Evolutionary conservation across 805 yeast species (phyloP).

Genomic region (Saccharomycopsis oosterbeekiorum): DNA sequence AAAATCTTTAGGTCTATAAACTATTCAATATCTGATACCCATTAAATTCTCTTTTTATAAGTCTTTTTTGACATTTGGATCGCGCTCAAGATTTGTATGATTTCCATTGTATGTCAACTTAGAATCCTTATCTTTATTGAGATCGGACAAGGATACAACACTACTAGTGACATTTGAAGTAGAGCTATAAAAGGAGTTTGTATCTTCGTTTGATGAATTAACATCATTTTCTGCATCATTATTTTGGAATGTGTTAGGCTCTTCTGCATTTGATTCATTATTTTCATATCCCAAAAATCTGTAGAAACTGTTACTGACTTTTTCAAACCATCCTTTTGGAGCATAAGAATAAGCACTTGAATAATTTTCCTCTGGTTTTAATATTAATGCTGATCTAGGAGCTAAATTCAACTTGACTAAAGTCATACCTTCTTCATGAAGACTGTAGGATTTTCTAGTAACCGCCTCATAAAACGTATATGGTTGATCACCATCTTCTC

Average conservation of each 20-base stretch:
- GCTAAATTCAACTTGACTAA: constrained; percentile 47
- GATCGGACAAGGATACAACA: constrained; percentile 15
- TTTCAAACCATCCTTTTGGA: constrained; percentile 24
- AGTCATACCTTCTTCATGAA: constrained; percentile 48
- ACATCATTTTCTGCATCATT: constrained; percentile 1
- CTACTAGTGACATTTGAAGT: constrained; percentile 13
- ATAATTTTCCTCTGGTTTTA: constrained; percentile 45
- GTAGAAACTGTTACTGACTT: constrained; percentile 26
- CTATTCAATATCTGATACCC: background rate
- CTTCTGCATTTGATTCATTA: background rate
- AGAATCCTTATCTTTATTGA: constrained; percentile 27
- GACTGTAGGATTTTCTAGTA: constrained; percentile 55
- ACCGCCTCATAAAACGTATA: constrained; percentile 39
- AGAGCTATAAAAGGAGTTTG: constrained; percentile 23
- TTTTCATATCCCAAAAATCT: constrained; percentile 26
- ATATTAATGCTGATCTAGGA: constrained; percentile 65
- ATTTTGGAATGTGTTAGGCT: background rate
- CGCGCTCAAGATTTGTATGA: constrained; percentile 42
- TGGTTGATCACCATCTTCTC: constrained; percentile 38
- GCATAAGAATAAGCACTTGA: constrained; percentile 23
- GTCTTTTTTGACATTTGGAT: constrained; percentile 21
- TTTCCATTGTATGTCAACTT: constrained; percentile 50
- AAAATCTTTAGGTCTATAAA: background rate
- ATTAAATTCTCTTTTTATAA: background rate
- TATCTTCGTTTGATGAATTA: constrained; percentile 26